phyloP scores from a whole-genome alignment of 345 rosid species.

The rapeseed (Brassica napus) region Da-Ae NC_063445.1:57339001-57339500 shows the following conservation, averaged over 20 bases:
- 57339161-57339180: constrained; percentile 40
- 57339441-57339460: constrained; percentile 52
- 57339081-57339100: constrained; percentile 26
- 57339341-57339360: constrained; percentile 38
- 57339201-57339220: constrained; percentile 40
- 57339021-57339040: constrained; percentile 70
- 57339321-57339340: constrained; percentile 46
- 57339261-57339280: constrained; percentile 41
- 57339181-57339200: constrained; percentile 24
- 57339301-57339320: constrained; percentile 41
- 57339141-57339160: constrained; percentile 53
- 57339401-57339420: constrained; percentile 13
- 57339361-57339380: constrained; percentile 43
- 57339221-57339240: constrained; percentile 40
- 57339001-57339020: constrained; percentile 56
- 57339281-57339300: constrained; percentile 36
- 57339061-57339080: constrained; percentile 5
- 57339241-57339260: constrained; percentile 39
- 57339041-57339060: constrained; percentile 48
- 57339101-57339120: constrained; percentile 35
- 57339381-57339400: constrained; percentile 26
- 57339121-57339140: constrained; percentile 48
- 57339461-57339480: constrained; percentile 46
- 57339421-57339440: constrained; percentile 45
- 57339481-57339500: constrained; percentile 36